A percentile compares a stretch with the other conserved stretches of the same genome.
Conservation (phyloP, 2,329 filamentous ascomycete genomes). For the Hypoxylon rubiginosum region DNA sequence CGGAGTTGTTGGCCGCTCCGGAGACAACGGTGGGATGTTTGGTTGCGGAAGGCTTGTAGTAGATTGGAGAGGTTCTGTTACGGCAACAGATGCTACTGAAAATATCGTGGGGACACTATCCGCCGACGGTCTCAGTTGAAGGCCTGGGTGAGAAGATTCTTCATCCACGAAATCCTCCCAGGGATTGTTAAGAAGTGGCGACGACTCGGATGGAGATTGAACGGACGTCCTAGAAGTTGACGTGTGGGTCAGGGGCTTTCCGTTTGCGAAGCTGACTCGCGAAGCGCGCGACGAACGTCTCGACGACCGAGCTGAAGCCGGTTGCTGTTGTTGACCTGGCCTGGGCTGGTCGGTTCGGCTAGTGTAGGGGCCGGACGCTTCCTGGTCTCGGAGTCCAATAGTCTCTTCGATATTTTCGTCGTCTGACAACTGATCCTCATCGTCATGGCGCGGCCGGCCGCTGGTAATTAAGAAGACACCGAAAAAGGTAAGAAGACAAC, state of each 20-base stretch:
- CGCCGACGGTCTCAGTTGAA: slow-evolving; percentile 51
- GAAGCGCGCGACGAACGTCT: slow-evolving; percentile 65
- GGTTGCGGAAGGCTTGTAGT: slow-evolving; percentile 38
- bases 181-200: slow-evolving; percentile 59
- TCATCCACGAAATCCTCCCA: slow-evolving; percentile 58
- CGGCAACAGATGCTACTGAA: slow-evolving; percentile 46
- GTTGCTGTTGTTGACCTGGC: slow-evolving; percentile 31
- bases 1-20: slow-evolving; percentile 49
- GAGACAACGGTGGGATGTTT: slow-evolving; percentile 43
- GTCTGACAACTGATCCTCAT: slow-evolving; percentile 71
- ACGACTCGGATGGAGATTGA: slow-evolving; percentile 53
- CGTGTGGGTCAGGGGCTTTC: slow-evolving; percentile 51
- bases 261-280: slow-evolving; percentile 60
- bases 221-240: slow-evolving; percentile 50
- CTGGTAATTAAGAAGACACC: slow-evolving; percentile 98
- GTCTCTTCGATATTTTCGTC: slow-evolving; percentile 73
- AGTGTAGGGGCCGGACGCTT: slow-evolving; percentile 55
- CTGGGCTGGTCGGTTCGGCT: slow-evolving; percentile 41
- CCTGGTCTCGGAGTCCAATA: slow-evolving; percentile 67
- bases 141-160: slow-evolving; percentile 50
- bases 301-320: slow-evolving; percentile 51
- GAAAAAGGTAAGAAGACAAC: slow-evolving; percentile 91
- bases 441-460: slow-evolving; percentile 72
- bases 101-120: slow-evolving; percentile 52
- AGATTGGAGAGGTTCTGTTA: slow-evolving; percentile 48